phyloP scores from a whole-genome alignment of 176 grass and related monocot genomes.

The Phragmites australis region DNA sequence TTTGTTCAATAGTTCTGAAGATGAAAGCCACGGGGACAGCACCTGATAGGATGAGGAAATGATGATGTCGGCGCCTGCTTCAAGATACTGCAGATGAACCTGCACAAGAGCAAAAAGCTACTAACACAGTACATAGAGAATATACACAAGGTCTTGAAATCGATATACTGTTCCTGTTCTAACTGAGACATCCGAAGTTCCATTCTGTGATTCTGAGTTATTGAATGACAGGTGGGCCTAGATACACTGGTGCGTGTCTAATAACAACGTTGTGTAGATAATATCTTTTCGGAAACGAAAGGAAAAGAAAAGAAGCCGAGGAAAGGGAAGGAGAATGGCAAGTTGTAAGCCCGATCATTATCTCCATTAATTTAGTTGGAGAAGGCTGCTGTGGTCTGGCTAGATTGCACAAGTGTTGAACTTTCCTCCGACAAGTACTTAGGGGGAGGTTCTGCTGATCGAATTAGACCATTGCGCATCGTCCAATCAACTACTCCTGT shows the following conservation, averaged over 20 bases:
- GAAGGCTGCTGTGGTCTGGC: slow-evolving; percentile 29
- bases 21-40: neutral
- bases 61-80: slow-evolving; percentile 75
- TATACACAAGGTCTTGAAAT: neutral
- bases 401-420: slow-evolving; percentile 33
- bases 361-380: slow-evolving; percentile 49
- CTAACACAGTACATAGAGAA: too few species aligned
- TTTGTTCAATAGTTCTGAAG: neutral
- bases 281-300: neutral
- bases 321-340: slow-evolving; percentile 23
- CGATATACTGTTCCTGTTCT: neutral
- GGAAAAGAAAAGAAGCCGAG: neutral
- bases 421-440: slow-evolving; percentile 34
- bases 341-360: slow-evolving; percentile 32
- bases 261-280: too few species aligned
- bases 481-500: slow-evolving; percentile 30
- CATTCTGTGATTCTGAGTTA: neutral
- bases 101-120: slow-evolving; percentile 14
- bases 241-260: too few species aligned
- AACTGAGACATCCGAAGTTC: neutral
- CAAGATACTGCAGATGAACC: slow-evolving; percentile 83
- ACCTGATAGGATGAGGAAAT: slow-evolving; percentile 91
- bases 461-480: slow-evolving; percentile 14
- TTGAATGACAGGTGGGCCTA: neutral
- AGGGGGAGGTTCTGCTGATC: slow-evolving; percentile 20